Evolutionary conservation across 2,329 filamentous ascomycete genomes (phyloP), one percentile per base, ranked within the genome.

Genomic region (Pezicula neosporulosa): DNA sequence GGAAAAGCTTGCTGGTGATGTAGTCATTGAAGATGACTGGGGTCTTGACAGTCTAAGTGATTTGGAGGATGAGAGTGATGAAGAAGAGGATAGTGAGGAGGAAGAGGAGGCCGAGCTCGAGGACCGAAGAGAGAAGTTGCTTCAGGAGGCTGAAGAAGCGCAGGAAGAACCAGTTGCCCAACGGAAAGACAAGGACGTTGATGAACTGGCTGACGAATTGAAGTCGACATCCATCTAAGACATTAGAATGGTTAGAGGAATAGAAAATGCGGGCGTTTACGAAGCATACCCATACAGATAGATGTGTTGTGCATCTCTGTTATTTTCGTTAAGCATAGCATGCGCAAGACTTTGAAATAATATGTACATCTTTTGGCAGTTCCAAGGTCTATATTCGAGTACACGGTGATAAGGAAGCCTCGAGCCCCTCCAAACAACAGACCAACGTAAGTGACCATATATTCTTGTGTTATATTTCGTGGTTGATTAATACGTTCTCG

Each of bases 31-130:
- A 68, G 87, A 91, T 55, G 82, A 85, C 21, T 94, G 89, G 89
- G 89, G 89, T 38, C 70, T 97, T 21, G 93, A 96, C 66, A 88
- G 88, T 64, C 80, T 96, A 42, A 88, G 87, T 61, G 92, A 97
- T 60, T 82, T 97, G 81, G 51, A 89, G 5, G 83, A 86, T 21
- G 85, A 86, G 3, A 86, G 85, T 12, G 85, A 85, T 13, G 83
- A 84, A 6, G 84, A 83, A 6, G 85, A 85, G 1, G 85, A 86
- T 6, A 86, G 87, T 16, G 85, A 88, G 2, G 83, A 86, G 47
- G 82, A 82, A 18, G 73, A 78, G 44, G 75, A 77, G 36, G 72
- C 75, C 38, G 76, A 82, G 60, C 70, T 77, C 19, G 77, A 86
- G 66, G 82, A 85, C 66, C 76, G 85, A 53, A 82, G 84, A 39